Conservation (phyloP, 768 basidiomycete species). For the Lactarius hengduanensis region DNA sequence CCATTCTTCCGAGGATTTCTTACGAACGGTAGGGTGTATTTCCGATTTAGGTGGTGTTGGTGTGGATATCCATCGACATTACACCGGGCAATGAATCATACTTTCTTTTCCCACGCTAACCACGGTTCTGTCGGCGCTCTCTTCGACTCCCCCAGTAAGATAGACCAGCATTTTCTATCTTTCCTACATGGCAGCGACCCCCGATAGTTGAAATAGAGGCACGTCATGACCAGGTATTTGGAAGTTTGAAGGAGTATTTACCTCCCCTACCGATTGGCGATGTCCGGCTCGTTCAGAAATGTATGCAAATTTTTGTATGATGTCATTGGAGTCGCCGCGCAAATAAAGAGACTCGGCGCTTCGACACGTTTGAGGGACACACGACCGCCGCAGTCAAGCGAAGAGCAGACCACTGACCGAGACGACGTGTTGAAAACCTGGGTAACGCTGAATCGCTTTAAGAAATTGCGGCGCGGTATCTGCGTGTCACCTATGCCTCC, state of each 20-base stretch:
- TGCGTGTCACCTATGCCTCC: conserved; percentile 45
- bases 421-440: conserved; percentile 74
- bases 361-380: conserved; percentile 48
- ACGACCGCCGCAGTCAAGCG: background rate
- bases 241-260: conserved; percentile 34
- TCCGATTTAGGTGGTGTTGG: background rate
- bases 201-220: conserved; percentile 66
- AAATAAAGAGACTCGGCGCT: conserved; percentile 78
- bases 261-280: conserved; percentile 73
- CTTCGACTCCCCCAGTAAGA: conserved; percentile 66
- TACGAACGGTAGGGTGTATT: background rate
- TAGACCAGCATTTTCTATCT: conserved; percentile 51
- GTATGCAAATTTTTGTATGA: conserved; percentile 60
- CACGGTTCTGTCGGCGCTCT: conserved; percentile 46
- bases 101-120: conserved; percentile 34
- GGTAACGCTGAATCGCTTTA: conserved; percentile 46
- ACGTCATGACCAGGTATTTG: too few species aligned
- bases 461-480: conserved; percentile 55
- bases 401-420: conserved; percentile 62
- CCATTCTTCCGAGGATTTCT: background rate
- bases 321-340: conserved; percentile 59
- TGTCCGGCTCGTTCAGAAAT: conserved; percentile 80
- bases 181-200: conserved; percentile 80
- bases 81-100: conserved; percentile 8
- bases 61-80: background rate